Evolutionary conservation across 306 rosid genomes (phyloP).

Genomic region (Citrullus colocynthis): DNA sequence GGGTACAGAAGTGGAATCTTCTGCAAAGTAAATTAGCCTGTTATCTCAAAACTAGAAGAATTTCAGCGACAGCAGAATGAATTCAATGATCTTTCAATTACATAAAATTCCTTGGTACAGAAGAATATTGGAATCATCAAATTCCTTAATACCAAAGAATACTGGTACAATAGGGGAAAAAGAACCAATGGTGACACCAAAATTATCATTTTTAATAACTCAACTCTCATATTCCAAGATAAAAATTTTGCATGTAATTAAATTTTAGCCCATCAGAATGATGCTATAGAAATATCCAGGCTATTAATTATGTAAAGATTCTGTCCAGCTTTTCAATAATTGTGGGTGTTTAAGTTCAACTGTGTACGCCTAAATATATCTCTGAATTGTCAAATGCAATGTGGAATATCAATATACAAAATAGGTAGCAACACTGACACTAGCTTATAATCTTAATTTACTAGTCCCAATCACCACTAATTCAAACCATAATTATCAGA

Average conservation of each 20-base stretch:
- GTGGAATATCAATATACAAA: not conserved
- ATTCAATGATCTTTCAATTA: not conserved
- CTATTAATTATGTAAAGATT: not conserved
- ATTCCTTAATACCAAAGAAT: not conserved
- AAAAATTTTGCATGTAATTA: not conserved
- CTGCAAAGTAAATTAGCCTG: conserved; percentile 34
- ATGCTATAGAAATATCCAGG: not conserved
- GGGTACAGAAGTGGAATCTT: conserved; percentile 28
- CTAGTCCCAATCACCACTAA: not conserved
- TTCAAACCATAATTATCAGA: not conserved
- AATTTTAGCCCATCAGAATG: not conserved
- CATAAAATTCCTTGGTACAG: not conserved
- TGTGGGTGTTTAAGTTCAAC: not conserved
- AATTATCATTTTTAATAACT: not conserved
- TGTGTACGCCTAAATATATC: too few relatives aligned
- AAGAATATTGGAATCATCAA: not conserved
- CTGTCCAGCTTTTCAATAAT: not conserved
- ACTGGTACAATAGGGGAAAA: not conserved
- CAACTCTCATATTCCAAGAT: not conserved
- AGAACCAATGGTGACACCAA: not conserved
- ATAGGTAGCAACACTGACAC: not conserved
- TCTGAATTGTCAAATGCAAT: not conserved
- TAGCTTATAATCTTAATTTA: not conserved
- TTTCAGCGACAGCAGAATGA: conserved; percentile 3
- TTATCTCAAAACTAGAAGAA: conserved; percentile 16